A percentile compares a stretch with the other conserved stretches of the same genome.
These are phyloP conservation scores for Penicillium sp. DNA, from an alignment of 2,329 filamentous ascomycete genomes.

Conservation along the genomic window DNA sequence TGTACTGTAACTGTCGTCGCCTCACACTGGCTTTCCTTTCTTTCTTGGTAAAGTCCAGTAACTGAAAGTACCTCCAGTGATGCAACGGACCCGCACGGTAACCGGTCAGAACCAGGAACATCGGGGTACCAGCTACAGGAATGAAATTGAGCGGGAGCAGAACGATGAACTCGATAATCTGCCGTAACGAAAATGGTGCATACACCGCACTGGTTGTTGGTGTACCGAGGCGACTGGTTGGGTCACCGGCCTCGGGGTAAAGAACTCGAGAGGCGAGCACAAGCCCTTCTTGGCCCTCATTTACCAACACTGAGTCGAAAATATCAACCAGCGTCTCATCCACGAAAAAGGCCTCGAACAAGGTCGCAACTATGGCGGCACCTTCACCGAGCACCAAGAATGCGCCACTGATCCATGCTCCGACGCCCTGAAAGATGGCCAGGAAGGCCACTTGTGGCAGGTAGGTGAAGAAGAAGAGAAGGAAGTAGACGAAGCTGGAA, in stretches of 20 bases:
- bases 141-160: slow-evolving; percentile 82
- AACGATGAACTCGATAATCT: slow-evolving; percentile 77
- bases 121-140: slow-evolving; percentile 72
- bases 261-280: slow-evolving; percentile 62
- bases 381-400: slow-evolving; percentile 72
- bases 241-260: slow-evolving; percentile 62
- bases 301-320: slow-evolving; percentile 80
- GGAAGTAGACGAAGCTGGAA: slow-evolving; percentile 73
- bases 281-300: slow-evolving; percentile 64
- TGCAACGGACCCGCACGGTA: slow-evolving; percentile 81
- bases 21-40: slow-evolving; percentile 67
- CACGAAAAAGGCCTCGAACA: slow-evolving; percentile 78
- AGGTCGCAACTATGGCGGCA: slow-evolving; percentile 55
- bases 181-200: slow-evolving; percentile 82
- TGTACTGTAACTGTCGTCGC: slow-evolving; percentile 70
- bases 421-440: slow-evolving; percentile 76
- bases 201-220: slow-evolving; percentile 72
- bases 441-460: slow-evolving; percentile 85
- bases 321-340: slow-evolving; percentile 73
- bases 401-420: slow-evolving; percentile 84
- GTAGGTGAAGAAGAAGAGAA: slow-evolving; percentile 84
- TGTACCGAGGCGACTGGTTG: slow-evolving; percentile 75
- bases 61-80: slow-evolving; percentile 83
- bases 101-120: slow-evolving; percentile 84
- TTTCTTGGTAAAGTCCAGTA: slow-evolving; percentile 68